Conservation (phyloP, 192 early-diverging fungal genomes). For the Tieghemiomyces parasiticus region DNA sequence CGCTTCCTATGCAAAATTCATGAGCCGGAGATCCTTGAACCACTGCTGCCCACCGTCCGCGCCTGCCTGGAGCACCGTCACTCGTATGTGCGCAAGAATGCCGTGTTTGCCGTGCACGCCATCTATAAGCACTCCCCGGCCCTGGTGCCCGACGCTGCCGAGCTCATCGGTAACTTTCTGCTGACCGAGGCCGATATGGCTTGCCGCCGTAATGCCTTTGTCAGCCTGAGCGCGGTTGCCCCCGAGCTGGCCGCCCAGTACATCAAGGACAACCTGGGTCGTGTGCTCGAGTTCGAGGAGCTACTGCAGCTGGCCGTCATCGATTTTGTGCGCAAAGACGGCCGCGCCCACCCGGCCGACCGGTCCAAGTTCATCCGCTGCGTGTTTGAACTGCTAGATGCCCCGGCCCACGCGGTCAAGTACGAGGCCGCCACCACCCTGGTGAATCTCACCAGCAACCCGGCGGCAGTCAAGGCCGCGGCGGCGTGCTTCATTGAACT, state of each 20-base stretch:
- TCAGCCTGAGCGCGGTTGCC: slow-evolving; percentile 73
- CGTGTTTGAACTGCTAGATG: slow-evolving; percentile 71
- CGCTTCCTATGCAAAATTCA: slow-evolving; percentile 90
- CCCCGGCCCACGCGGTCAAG: slow-evolving; percentile 77
- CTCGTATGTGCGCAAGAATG: slow-evolving; percentile 97
- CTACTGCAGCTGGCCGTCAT: slow-evolving; percentile 85
- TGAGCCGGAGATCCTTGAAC: slow-evolving; percentile 90
- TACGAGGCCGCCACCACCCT: slow-evolving; percentile 95
- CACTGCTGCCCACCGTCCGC: slow-evolving; percentile 76
- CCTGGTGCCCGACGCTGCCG: slow-evolving; percentile 90
- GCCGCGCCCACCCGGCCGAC: slow-evolving; percentile 59
- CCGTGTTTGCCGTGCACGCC: slow-evolving; percentile 79
- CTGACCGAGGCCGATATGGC: slow-evolving; percentile 76
- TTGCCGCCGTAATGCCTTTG: slow-evolving; percentile 85
- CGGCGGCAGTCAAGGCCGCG: slow-evolving; percentile 84
- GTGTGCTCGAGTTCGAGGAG: slow-evolving; percentile 76
- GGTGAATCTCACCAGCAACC: slow-evolving; percentile 71
- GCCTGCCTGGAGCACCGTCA: slow-evolving; percentile 89
- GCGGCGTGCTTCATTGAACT: slow-evolving; percentile 85
- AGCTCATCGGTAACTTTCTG: slow-evolving; percentile 63
- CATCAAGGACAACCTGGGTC: slow-evolving; percentile 50
- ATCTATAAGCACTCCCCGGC: slow-evolving; percentile 83
- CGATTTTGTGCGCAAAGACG: slow-evolving; percentile 89
- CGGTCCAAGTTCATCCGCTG: slow-evolving; percentile 90
- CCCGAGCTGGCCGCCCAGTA: slow-evolving; percentile 73